Conservation (phyloP, 345 rosid species). For the Gossypium bickii region DNA sequence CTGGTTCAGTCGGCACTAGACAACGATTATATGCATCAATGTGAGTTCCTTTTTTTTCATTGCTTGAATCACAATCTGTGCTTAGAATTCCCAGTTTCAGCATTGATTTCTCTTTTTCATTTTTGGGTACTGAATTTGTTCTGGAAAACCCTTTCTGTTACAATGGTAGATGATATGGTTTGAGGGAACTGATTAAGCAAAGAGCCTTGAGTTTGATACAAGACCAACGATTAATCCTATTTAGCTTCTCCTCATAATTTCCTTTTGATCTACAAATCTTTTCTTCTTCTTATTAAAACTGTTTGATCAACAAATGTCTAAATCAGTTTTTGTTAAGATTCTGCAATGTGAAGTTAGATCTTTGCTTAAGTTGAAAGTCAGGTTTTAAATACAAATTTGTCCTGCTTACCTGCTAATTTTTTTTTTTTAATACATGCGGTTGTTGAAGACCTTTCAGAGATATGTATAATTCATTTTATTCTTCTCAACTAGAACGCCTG, state of each 20-base stretch:
- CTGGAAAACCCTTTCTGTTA: not conserved
- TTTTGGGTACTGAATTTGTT: not conserved
- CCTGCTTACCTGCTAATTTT: not conserved
- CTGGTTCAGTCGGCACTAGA: not conserved
- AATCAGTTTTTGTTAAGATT: not conserved
- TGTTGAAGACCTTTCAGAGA: not conserved
- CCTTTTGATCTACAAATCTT: not conserved
- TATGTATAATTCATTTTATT: not conserved
- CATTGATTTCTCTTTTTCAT: not conserved
- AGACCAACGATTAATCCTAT: not conserved
- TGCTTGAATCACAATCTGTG: not conserved
- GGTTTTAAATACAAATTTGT: not conserved
- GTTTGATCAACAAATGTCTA: not conserved
- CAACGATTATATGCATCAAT: not conserved
- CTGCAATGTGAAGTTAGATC: conserved; percentile 2
- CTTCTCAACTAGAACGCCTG: not conserved
- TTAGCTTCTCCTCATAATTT: not conserved
- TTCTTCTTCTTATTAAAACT: not conserved
- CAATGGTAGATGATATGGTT: not conserved
- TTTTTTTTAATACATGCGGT: not conserved
- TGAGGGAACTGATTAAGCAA: not conserved
- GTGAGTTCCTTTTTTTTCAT: not conserved
- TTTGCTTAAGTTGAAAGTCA: conserved; percentile 8
- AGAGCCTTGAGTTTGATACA: not conserved
- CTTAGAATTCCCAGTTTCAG: conserved; percentile 4